phyloP scores from a whole-genome alignment of 495 filamentous ascomycete genomes.

The Filosporella fistucella region DNA sequence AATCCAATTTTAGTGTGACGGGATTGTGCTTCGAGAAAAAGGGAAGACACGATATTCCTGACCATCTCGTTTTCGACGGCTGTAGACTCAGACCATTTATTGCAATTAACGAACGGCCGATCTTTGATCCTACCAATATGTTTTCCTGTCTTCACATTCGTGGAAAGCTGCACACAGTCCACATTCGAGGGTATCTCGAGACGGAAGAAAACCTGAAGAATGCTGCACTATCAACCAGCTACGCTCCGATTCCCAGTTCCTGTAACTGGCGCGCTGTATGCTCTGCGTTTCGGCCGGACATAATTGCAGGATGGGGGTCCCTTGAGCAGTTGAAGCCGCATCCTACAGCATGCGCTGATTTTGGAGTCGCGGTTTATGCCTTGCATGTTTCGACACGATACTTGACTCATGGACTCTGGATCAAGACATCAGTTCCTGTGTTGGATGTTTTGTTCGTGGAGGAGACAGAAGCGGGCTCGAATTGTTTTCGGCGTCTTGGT shows the following conservation, averaged over 20 bases:
- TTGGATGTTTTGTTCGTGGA: background rate
- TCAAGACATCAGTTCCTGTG: background rate
- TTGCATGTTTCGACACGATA: slow-evolving; percentile 2
- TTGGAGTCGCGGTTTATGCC: background rate
- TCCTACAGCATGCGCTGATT: background rate
- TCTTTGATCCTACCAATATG: background rate
- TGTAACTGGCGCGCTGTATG: background rate
- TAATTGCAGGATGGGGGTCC: background rate
- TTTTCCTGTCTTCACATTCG: background rate
- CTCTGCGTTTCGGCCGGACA: background rate
- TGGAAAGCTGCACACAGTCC: background rate
- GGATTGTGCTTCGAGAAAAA: background rate
- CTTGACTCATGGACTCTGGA: background rate
- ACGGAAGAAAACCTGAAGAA: background rate
- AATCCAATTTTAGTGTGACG: background rate
- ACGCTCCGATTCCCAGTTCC: background rate
- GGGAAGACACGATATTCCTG: background rate
- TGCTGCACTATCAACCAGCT: background rate
- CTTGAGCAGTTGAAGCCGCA: background rate
- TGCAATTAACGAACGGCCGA: background rate
- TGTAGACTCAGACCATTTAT: background rate
- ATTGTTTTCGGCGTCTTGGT: background rate
- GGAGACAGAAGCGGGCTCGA: background rate
- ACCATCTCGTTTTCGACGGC: background rate
- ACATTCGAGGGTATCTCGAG: background rate